Conservation (phyloP, 2,329 filamentous ascomycete genomes). For the Colletotrichum orchidophilum region DNA sequence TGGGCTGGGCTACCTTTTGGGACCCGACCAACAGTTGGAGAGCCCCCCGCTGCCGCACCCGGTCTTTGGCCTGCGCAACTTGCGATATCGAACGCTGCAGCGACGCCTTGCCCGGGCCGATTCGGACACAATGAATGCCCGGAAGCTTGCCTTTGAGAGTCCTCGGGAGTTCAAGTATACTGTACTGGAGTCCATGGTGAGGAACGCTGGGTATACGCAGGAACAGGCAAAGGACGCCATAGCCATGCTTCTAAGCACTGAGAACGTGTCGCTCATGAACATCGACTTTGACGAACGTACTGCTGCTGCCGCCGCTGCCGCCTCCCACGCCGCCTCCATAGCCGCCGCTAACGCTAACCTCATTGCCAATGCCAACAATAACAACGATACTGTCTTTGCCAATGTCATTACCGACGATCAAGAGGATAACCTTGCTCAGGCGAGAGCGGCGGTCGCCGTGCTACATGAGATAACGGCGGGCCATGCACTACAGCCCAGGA, state of each 20-base stretch:
- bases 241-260: conserved; percentile 46
- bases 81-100: conserved; percentile 30
- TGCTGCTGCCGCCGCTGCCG: conserved; percentile 2
- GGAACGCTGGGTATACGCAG: conserved; percentile 46
- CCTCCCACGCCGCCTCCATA: not conserved
- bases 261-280: conserved; percentile 40
- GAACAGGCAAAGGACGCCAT: conserved; percentile 45
- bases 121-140: conserved; percentile 34
- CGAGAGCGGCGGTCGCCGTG: not conserved
- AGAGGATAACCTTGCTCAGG: conserved; percentile 36
- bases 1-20: conserved; percentile 73
- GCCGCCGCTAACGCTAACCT: not conserved
- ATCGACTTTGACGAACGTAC: conserved; percentile 47
- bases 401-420: not conserved
- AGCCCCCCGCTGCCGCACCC: conserved; percentile 48
- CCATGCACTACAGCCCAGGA: conserved; percentile 58
- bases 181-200: conserved; percentile 48
- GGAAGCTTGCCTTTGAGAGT: conserved; percentile 38
- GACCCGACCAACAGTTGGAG: conserved; percentile 65
- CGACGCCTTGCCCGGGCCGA: conserved; percentile 6
- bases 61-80: conserved; percentile 43
- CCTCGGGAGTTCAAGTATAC: conserved; percentile 42
- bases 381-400: conserved; percentile 27
- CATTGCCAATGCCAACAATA: not conserved
- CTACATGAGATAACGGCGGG: conserved; percentile 36